Base-by-base conservation (phyloP, 2,329 filamentous ascomycete species). In the Lanzia echinophila region DNA sequence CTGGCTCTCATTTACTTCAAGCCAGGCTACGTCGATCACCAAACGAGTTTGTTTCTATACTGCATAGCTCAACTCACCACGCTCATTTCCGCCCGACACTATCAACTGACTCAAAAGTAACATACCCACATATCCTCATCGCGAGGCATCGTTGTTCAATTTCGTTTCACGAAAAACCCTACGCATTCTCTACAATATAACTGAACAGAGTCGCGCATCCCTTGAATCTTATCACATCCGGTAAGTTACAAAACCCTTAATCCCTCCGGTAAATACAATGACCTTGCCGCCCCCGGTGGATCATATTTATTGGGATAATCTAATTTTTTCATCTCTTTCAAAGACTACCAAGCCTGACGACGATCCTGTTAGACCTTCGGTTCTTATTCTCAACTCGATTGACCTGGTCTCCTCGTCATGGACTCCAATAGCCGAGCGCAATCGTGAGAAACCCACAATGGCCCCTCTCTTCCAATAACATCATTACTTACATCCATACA, bases 1-100 rank as follows among this genome's bases (percentile, higher is more conserved):
- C 77, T 77, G 77, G 77, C 72, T 78, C 76, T 79, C 74, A 76
- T 70, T 69, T 69, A 69, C 70, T 68, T 67, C 66, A 69, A 72
- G 69, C 64, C 64, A 61, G 64, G 62, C 62, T 59, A 59, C 65
- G 64, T 59, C 58, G 62, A 68, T 66, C 65, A 56, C 56, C 64
- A 69, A 73, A 73, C 72, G 71, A 73, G 73, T 60, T 70, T 71
- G 69, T 68, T 68, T 67, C 69, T 67, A 66, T 66, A 62, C 63
- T 53, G 63, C 67, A 69, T 66, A 65, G 65, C 56, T 66, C 69
- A 69, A 70, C 70, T 75, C 70, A 70, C 57, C 67, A 75, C 74
- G 57, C 57, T 67, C 66, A 64, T 67, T 68, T 66, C 62, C 63
- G 61, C 61, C 59, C 60, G 55, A 61, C 47, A 38, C 49, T 56